phyloP scores from a whole-genome alignment of 2,329 filamentous ascomycete species.

The Sphaerulina musiva region DNA sequence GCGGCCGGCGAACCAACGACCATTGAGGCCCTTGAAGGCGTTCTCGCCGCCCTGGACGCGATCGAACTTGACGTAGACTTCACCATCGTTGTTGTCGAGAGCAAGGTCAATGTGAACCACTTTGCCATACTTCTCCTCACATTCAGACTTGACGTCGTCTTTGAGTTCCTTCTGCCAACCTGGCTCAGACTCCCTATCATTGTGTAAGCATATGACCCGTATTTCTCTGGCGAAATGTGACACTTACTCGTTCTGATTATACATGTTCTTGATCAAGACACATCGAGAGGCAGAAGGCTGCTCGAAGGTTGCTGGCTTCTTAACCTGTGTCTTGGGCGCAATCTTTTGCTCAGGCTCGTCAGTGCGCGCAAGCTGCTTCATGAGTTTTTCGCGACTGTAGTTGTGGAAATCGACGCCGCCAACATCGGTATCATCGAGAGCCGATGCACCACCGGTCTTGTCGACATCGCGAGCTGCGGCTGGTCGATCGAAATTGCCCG shows the following conservation, averaged over 20 bases:
- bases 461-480: conserved; percentile 74
- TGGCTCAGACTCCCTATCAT: conserved; percentile 66
- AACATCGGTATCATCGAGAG: conserved; percentile 94
- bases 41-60: conserved; percentile 92
- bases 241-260: conserved; percentile 82
- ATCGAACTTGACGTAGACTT: conserved; percentile 98
- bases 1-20: conserved; percentile 86
- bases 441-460: conserved; percentile 78
- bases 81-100: conserved; percentile 88
- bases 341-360: conserved; percentile 74
- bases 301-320: conserved; percentile 63
- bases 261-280: conserved; percentile 92
- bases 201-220: conserved; percentile 12
- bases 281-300: conserved; percentile 91
- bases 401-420: conserved; percentile 99
- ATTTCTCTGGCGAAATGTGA: not conserved
- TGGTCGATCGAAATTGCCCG: conserved; percentile 77
- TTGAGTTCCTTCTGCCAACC: conserved; percentile 89
- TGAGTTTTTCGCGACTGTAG: conserved; percentile 95
- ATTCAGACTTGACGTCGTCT: conserved; percentile 86
- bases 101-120: conserved; percentile 81
- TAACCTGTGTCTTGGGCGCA: conserved; percentile 42
- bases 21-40: conserved; percentile 94
- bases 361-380: conserved; percentile 95
- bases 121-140: conserved; percentile 89